Evolutionary conservation across 805 yeast genomes (phyloP).

Genomic region (Suhomyces emberorum): DNA sequence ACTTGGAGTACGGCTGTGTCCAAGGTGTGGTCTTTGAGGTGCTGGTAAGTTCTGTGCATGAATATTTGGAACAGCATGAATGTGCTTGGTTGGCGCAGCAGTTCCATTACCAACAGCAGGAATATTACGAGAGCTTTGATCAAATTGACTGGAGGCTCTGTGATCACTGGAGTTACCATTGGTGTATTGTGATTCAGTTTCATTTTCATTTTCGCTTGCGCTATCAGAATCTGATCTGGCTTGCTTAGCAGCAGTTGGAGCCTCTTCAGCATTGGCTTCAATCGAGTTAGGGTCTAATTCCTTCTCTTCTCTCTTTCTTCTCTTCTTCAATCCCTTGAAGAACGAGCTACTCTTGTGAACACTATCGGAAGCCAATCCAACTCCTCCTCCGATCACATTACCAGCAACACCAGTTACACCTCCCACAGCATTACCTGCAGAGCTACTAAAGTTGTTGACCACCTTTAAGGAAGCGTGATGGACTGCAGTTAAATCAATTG

Average conservation of each 20-base stretch:
- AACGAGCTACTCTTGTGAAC: conserved; percentile 46
- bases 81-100: not conserved
- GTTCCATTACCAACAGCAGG: conserved; percentile 11
- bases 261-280: conserved; percentile 6
- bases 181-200: conserved; percentile 3
- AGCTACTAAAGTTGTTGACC: conserved; percentile 11
- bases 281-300: conserved; percentile 4
- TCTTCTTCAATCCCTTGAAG: conserved; percentile 29
- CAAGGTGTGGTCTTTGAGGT: conserved; percentile 32
- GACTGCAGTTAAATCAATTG: conserved; percentile 32
- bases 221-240: conserved; percentile 10
- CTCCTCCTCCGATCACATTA: conserved; percentile 46
- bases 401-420: conserved; percentile 36
- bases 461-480: conserved; percentile 19
- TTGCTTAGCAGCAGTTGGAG: conserved; percentile 8
- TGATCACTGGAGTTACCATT: not conserved
- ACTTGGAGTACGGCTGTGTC: conserved; percentile 20
- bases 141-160: conserved; percentile 4
- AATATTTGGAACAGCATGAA: conserved; percentile 31
- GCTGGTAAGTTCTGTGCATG: conserved; percentile 33
- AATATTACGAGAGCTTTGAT: conserved; percentile 10
- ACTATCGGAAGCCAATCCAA: conserved; percentile 46
- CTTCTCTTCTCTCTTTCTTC: conserved; percentile 15
- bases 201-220: conserved; percentile 9
- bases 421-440: conserved; percentile 14